phyloP scores from a whole-genome alignment of 345 rosid genomes.

The Hibiscus syriacus region DNA sequence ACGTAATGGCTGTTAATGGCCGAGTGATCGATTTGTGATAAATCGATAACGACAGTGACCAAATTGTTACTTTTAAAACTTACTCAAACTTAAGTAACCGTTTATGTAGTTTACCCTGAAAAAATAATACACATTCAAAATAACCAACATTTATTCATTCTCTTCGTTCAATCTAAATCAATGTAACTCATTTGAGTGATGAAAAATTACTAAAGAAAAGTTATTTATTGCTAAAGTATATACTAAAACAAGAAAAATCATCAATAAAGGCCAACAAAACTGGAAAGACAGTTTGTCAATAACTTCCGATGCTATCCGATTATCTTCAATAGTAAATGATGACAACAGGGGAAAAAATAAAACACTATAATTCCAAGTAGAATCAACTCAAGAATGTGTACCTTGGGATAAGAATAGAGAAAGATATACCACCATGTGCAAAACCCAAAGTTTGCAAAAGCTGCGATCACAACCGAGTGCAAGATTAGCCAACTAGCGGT shows the following conservation, averaged over 20 bases:
- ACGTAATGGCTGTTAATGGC: no score
- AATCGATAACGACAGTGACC: no score
- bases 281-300: not conserved
- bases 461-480: conserved; percentile 49
- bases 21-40: no score
- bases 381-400: conserved; percentile 13
- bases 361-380: not conserved
- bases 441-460: conserved; percentile 32
- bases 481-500: conserved; percentile 17
- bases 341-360: not conserved
- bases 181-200: no score
- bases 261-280: not conserved
- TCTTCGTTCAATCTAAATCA: no score
- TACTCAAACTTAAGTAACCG: no score
- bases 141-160: no score
- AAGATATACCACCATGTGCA: conserved; percentile 81
- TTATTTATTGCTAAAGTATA: not conserved
- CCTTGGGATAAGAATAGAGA: conserved; percentile 87
- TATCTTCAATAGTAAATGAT: not conserved
- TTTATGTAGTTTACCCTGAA: no score
- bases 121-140: no score
- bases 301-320: conserved; percentile 21
- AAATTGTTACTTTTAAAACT: conserved; percentile 25
- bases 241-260: not conserved
- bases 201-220: no score